Evolutionary conservation across 306 rosid species (phyloP).

Genomic region (Inga laurina): DNA sequence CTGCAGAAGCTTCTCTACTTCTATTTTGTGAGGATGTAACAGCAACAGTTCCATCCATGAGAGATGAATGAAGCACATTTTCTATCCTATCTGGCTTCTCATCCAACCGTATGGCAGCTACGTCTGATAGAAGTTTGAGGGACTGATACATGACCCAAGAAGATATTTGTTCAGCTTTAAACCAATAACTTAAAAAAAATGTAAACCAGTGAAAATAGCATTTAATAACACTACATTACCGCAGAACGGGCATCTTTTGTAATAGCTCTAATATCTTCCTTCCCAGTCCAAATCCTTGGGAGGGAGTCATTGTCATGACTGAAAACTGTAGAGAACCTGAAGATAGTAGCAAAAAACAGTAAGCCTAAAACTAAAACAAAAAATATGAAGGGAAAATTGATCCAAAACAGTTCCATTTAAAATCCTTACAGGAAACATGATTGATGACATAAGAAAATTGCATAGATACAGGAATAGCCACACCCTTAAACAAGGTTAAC

Average conservation of each 20-base stretch:
- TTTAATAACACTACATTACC: slow-evolving; percentile 47
- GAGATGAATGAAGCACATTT: slow-evolving; percentile 49
- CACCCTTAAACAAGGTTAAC: slow-evolving; percentile 17
- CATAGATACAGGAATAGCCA: slow-evolving; percentile 1
- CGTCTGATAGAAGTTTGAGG: slow-evolving; percentile 69
- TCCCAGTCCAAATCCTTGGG: slow-evolving; percentile 93
- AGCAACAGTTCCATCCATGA: slow-evolving; percentile 55
- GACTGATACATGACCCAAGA: slow-evolving; percentile 54
- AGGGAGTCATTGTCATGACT: slow-evolving; percentile 80
- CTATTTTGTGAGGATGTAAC: slow-evolving; percentile 48
- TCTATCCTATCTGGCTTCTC: slow-evolving; percentile 77
- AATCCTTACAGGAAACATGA: neutral
- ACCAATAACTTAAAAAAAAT: slow-evolving; percentile 20
- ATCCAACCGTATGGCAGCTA: slow-evolving; percentile 87
- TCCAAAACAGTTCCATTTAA: neutral
- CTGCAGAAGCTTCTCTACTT: slow-evolving; percentile 45
- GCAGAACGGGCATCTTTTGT: slow-evolving; percentile 73
- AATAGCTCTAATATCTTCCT: slow-evolving; percentile 78
- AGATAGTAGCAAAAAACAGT: slow-evolving; percentile 26
- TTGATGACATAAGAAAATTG: neutral
- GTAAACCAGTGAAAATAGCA: slow-evolving; percentile 6
- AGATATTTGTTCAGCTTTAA: slow-evolving; percentile 30
- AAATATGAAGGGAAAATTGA: neutral
- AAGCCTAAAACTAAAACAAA: slow-evolving; percentile 30
- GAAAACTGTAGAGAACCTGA: slow-evolving; percentile 85